Base-by-base conservation (phyloP, 2,329 filamentous ascomycete genomes). In the Beauveria sp. region DNA sequence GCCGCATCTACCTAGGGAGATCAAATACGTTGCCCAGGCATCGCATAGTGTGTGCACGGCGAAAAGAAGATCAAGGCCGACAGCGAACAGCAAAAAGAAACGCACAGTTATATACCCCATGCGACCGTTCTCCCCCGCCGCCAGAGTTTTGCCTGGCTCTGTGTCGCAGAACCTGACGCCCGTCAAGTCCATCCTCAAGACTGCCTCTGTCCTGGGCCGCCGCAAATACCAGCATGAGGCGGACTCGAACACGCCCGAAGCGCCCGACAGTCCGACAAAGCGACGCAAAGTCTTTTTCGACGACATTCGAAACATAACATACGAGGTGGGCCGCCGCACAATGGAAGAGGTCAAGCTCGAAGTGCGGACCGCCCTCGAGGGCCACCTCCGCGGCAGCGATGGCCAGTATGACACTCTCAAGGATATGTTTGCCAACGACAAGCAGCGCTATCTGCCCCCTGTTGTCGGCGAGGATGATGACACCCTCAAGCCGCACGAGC, bases 351-450 rank as follows among this genome's bases (percentile, higher is more conserved):
- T 83, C 61, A 85, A 84, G 69, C 69, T 77, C 26, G 79, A 84
- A 66, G 81, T 86, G 51, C 75, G 76, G 62, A 78, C 77, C 53
- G 81, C 83, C 8, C 74, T 88, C 12, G 83, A 86, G 63, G 78
- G 78, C 47, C 83, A 87, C 68, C 73, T 77, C 34, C 77, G 76
- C 54, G 83, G 83, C 28, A 80, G 84, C 60, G 82, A 84, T 63
- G 81, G 84, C 64, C 82, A 81, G 42, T 87, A 86, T 71, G 81
- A 86, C 65, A 77, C 76, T n/a, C 72, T 87, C 54, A 86, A 86
- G 69, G 79, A 84, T 56, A 74, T 84, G 5, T 85, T 88, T 60
- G 73, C 76, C 59, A 79, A 79, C 63, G 80, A 82, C 63, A 77
- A 75, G 61, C 76, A 75, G 64, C 70, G 72, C 38, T 74, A 77